Percentiles rank a stretch among this genome's conserved stretches.
Conservation (phyloP, 306 rosid species). For the Canavalia ensiformis region DNA sequence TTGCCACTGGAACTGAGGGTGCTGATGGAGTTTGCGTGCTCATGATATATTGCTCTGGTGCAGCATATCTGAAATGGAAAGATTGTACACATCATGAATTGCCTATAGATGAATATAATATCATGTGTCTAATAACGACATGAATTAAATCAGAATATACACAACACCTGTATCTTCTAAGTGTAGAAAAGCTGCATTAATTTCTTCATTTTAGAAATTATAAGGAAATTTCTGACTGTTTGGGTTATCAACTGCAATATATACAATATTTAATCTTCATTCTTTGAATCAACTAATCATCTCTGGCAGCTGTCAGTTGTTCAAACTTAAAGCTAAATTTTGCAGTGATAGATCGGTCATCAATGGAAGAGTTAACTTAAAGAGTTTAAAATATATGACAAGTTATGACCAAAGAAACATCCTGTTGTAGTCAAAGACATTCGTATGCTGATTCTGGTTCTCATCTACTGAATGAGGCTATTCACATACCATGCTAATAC, state of each 20-base stretch:
- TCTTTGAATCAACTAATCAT: constrained; percentile 19
- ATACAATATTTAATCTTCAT: constrained; percentile 8
- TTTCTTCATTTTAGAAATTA: not conserved
- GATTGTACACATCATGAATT: constrained; percentile 20
- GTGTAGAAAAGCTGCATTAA: not conserved
- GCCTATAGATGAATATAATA: not conserved
- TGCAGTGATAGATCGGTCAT: not conserved
- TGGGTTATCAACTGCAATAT: constrained; percentile 10
- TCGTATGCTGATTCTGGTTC: constrained; percentile 20
- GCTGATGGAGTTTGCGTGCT: constrained; percentile 99
- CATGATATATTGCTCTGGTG: constrained; percentile 98
- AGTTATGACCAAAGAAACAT: constrained; percentile 4
- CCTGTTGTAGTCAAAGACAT: not conserved
- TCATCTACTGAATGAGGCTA: not conserved
- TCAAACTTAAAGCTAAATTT: constrained; percentile 27
- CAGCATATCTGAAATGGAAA: constrained; percentile 78
- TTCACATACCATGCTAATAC: not conserved
- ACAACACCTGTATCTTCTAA: not conserved
- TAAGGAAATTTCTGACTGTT: not conserved
- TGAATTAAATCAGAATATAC: not conserved
- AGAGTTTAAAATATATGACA: constrained; percentile 3
- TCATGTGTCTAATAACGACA: constrained; percentile 25
- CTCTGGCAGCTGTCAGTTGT: constrained; percentile 21
- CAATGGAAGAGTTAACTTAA: constrained; percentile 20
- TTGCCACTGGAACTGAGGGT: constrained; percentile 95